These are phyloP conservation scores for Ceratobasidium theobromae DNA, from an alignment of 1,284 basidiomycete genomes.

Conservation along the genomic window DNA sequence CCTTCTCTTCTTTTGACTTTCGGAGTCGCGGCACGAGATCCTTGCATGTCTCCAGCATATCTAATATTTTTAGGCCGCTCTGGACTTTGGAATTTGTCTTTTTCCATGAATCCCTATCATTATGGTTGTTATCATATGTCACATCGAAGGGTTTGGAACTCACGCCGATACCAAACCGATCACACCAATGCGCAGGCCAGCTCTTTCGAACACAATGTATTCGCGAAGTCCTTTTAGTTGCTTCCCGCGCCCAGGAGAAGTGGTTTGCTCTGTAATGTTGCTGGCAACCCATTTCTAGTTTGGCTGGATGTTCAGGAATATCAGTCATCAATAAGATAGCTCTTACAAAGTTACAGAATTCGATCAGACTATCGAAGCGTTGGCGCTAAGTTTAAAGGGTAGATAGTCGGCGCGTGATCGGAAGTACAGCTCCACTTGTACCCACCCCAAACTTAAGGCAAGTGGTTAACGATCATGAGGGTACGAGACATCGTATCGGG, in stretches of 20 bases:
- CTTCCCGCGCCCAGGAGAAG: neutral
- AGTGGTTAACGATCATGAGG: neutral
- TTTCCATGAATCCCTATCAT: no score
- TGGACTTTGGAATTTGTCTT: no score
- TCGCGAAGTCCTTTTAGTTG: neutral
- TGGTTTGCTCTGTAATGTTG: neutral
- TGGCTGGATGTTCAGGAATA: neutral
- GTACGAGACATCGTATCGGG: neutral
- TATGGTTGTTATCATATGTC: no score
- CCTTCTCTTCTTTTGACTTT: no score
- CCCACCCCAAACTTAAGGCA: neutral
- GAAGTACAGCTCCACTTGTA: neutral
- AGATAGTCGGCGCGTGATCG: no score
- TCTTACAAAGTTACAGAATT: neutral
- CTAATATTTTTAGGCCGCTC: no score
- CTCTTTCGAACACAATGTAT: neutral
- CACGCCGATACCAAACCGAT: neutral
- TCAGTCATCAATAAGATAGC: neutral
- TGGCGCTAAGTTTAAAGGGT: neutral
- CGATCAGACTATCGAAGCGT: neutral
- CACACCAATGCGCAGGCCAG: neutral
- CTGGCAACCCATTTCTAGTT: neutral
- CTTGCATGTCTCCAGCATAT: no score
- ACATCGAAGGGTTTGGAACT: no score
- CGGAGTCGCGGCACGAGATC: no score